phyloP scores from a whole-genome alignment of 495 filamentous ascomycete genomes.

The Acidomyces sp. region DNA sequence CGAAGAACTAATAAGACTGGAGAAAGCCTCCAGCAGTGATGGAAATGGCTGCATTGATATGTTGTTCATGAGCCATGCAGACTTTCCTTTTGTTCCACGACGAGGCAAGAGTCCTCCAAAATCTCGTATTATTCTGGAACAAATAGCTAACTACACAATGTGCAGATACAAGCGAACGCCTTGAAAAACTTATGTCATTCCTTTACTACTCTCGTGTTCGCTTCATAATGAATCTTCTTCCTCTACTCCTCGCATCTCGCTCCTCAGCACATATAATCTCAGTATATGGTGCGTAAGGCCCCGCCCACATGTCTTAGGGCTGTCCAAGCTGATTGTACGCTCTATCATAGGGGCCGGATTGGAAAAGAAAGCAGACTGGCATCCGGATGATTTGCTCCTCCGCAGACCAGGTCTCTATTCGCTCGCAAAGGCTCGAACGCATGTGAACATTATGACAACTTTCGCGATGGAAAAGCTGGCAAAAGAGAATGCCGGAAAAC shows the following conservation, averaged over 20 bases:
- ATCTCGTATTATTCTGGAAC: too few species aligned
- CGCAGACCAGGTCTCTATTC: slow-evolving; percentile 11
- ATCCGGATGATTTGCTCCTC: slow-evolving; percentile 15
- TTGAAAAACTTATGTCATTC: slow-evolving; percentile 26
- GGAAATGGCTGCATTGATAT: slow-evolving; percentile 17
- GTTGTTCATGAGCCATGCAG: slow-evolving; percentile 23
- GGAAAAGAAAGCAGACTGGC: slow-evolving; percentile 12
- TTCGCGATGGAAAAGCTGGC: slow-evolving; percentile 19
- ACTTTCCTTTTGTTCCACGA: too few species aligned
- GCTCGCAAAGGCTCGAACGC: slow-evolving; percentile 8
- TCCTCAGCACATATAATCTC: slow-evolving; percentile 20
- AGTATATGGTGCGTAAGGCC: slow-evolving; percentile 20
- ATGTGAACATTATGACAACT: slow-evolving; percentile 19
- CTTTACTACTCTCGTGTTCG: slow-evolving; percentile 33
- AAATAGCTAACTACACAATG: too few species aligned
- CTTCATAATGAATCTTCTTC: slow-evolving; percentile 30
- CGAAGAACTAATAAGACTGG: slow-evolving; percentile 9
- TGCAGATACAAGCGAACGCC: slow-evolving; percentile 24
- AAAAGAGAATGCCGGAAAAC: slow-evolving; percentile 12
- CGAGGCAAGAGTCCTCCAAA: too few species aligned
- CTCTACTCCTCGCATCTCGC: slow-evolving; percentile 21
- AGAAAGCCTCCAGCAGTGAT: too few species aligned
- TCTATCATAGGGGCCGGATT: too few species aligned
- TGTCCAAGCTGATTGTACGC: too few species aligned
- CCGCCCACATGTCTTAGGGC: too few species aligned